Base-by-base conservation (phyloP, 1,284 basidiomycete species). In the Neonothopanus nambi region DNA sequence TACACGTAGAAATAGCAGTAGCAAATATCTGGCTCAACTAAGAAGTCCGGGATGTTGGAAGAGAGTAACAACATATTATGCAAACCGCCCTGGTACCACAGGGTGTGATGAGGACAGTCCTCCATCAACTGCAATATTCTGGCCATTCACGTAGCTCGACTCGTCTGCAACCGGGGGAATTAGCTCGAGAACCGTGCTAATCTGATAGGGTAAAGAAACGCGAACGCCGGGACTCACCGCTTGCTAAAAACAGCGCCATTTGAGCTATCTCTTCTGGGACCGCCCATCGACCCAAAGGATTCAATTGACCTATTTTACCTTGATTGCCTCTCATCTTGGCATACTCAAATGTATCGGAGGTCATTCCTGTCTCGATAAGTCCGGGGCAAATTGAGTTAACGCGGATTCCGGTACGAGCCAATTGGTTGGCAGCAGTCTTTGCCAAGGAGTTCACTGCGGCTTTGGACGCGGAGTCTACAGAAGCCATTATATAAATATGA, bases 371-470 rank as follows among this genome's bases (percentile, higher is more conserved):
- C 71, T 95, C 90, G 62, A 97, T 94, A 46, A 97, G 71, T 17
- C 95, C 95, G 2, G 95, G 95, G 64, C 93, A 95, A 58, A 97
- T 84, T 15, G 89, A 82, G 69, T 97, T 97, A 58, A 96, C 88
- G 36, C 95, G 87, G 57, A 98, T 79, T 67, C 93, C 90, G 1
- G 85, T 87, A 59, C 81, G 86, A 56, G 84, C 79, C n/a, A 96
- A 78, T 67, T 94, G 91, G 68, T 89, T 92, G 1, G 86, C 81
- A 6, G 85, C 77, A 1, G 89, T 93, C 62, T 92, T 82, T 3
- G 92, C 94, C 56, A 97, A 82, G 41, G 85, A 92, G 68, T 93
- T 93, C 30, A 95, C 91, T 6, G 91, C 92, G 23, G 93, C 89
- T 75, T 95, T 95, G 62, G 89, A 92, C 42, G 93, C 92, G 59